phyloP scores from a whole-genome alignment of 2,329 filamentous ascomycete species.

The Clonostachys solani region DNA sequence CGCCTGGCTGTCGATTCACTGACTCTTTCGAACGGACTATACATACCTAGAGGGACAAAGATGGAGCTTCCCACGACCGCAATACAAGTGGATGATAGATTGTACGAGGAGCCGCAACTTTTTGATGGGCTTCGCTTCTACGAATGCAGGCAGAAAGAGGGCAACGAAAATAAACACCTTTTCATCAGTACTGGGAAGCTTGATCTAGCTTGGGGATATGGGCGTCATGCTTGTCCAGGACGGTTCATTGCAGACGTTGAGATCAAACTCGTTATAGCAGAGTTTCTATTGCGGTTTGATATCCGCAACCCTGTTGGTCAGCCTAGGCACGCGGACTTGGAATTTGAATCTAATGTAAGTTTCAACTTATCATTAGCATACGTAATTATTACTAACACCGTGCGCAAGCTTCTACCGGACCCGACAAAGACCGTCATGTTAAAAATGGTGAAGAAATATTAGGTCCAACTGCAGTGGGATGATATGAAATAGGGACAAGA shows the following conservation, averaged over 20 bases:
- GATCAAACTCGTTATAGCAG: constrained; percentile 38
- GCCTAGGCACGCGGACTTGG: no score
- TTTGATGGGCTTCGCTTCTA: constrained; percentile 42
- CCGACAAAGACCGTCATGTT: background rate
- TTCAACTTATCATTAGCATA: no score
- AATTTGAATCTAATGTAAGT: no score
- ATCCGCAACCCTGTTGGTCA: no score
- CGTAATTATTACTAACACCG: no score
- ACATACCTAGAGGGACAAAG: constrained; percentile 36
- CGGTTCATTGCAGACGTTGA: constrained; percentile 39
- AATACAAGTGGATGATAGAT: constrained; percentile 26
- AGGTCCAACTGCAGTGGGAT: no score
- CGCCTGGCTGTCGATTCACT: constrained; percentile 46
- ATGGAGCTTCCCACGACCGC: constrained; percentile 33
- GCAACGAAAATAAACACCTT: constrained; percentile 21
- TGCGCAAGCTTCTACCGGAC: background rate
- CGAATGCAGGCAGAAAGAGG: constrained; percentile 23
- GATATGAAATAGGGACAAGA: no score
- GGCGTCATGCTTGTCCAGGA: constrained; percentile 33
- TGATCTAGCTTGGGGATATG: constrained; percentile 30
- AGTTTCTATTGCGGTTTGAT: constrained; percentile 21
- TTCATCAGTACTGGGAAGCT: constrained; percentile 32
- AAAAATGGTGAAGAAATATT: background rate
- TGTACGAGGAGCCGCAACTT: constrained; percentile 23
- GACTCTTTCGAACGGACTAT: constrained; percentile 50